phyloP scores from a whole-genome alignment of 1,139 yeast species.

The Kluyveromyces sp. region DNA sequence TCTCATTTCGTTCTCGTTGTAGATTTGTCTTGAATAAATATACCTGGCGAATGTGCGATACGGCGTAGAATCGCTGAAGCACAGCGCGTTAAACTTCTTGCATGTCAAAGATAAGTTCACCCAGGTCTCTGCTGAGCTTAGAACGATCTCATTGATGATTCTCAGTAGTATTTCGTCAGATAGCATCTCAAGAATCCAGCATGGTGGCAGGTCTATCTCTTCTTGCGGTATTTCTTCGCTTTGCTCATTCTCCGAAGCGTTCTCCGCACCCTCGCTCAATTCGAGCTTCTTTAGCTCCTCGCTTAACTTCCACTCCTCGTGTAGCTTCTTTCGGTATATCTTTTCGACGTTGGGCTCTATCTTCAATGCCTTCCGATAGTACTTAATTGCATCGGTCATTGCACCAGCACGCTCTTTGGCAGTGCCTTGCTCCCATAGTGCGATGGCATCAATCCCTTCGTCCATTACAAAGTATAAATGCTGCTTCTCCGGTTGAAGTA shows the following conservation, averaged over 20 bases:
- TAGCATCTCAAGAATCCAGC: slow-evolving; percentile 48
- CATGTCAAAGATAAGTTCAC: slow-evolving; percentile 57
- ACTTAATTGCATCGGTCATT: slow-evolving; percentile 71
- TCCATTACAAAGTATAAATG: slow-evolving; percentile 4
- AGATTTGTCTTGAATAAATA: slow-evolving; percentile 51
- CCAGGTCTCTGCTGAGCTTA: slow-evolving; percentile 57
- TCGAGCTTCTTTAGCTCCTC: slow-evolving; percentile 14
- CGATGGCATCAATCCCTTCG: slow-evolving; percentile 39
- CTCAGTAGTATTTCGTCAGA: slow-evolving; percentile 59
- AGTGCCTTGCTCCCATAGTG: slow-evolving; percentile 61
- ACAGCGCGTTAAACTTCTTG: slow-evolving; percentile 52
- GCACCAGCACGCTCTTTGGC: slow-evolving; percentile 66
- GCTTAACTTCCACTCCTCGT: slow-evolving; percentile 24
- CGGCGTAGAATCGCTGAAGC: slow-evolving; percentile 44
- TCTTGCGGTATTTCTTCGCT: slow-evolving; percentile 23
- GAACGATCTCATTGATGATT: slow-evolving; percentile 47
- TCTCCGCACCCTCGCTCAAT: slow-evolving; percentile 1
- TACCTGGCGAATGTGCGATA: slow-evolving; percentile 53
- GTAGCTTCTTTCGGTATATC: slow-evolving; percentile 49
- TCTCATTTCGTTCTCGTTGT: slow-evolving; percentile 36
- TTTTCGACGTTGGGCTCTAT: slow-evolving; percentile 62
- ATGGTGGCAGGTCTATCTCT: slow-evolving; percentile 32
- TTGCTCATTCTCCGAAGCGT: slow-evolving; percentile 22
- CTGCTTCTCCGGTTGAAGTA: no score
- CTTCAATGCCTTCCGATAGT: slow-evolving; percentile 65